Evolutionary conservation across 352 stramenopile genomes (phyloP), one percentile per base, ranked within the genome.

Genomic region (Plasmopara viticola): DNA sequence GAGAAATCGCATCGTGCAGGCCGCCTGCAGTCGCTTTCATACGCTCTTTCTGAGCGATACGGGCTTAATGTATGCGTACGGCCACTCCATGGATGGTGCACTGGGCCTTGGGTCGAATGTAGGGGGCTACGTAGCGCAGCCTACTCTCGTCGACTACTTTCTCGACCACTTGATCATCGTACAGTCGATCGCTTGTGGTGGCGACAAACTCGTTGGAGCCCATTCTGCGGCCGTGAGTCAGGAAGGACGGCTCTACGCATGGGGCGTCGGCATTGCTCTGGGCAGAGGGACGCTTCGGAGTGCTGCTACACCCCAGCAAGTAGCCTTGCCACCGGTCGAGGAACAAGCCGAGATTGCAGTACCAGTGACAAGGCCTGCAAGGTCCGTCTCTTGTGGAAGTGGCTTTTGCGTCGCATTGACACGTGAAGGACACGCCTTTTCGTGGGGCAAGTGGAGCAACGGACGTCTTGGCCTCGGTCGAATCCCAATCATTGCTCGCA

Each of bases 371-470:
- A 37, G 15, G 8, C 51, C 25, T n/a, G 60, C 65, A 14, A 25
- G 46, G 7, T 73, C 68, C 0, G 55, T 95, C 17, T 57, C 78
- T 0, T 88, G 75, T 39, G 87, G 87, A 1, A 80, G 79, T 49
- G 86, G 80, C 1, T 97, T 96, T 53, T 84, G 69, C 14, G 49
- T 96, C 18, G 86, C 82, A 9, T 37, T 95, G 4, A 61, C 58
- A 5, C 40, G 60, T 5, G 54, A 62, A 6, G 86, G 88, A 0
- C 40, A 72, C 28, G 77, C 90, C 0, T 94, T 80, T 39, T 69
- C 72, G 3, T 97, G 89, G 87, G 81, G 81, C 2, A 89, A 86
- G 43, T 92, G 70, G 68, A 68, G 70, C 40, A 66, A 90, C 20
- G 81, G 81, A 0, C 74, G 81, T 12, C 74, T 90, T n/a, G 81